These are phyloP conservation scores for Gracilaria gracilis DNA, from an alignment of 23 red algal species.

Conservation along the genomic window DNA sequence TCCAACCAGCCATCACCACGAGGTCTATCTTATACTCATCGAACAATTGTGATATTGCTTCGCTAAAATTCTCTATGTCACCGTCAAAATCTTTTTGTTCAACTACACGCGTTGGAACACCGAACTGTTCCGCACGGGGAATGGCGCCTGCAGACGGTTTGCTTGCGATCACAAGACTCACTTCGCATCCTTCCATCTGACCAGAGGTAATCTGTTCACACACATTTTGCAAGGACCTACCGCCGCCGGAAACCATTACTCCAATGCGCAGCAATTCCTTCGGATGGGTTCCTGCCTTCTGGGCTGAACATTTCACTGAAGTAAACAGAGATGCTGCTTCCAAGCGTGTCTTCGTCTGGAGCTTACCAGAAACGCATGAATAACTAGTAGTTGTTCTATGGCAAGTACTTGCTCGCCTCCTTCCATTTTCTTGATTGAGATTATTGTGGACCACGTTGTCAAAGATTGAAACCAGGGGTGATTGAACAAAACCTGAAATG, in stretches of 20 bases:
- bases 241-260: constrained; percentile 91
- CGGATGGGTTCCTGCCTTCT: not conserved
- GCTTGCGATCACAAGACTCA: constrained; percentile 75
- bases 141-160: constrained; percentile 59
- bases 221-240: constrained; percentile 94
- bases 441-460: not conserved
- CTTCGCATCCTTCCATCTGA: constrained; percentile 26
- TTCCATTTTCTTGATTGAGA: not conserved
- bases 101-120: constrained; percentile 67
- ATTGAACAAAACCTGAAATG: not conserved
- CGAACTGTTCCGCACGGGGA: constrained; percentile 33
- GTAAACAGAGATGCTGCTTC: not conserved
- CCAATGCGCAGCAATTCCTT: constrained; percentile 45
- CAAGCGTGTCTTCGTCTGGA: not conserved
- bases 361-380: not conserved
- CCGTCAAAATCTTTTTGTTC: constrained; percentile 55
- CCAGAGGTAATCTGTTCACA: constrained; percentile 52
- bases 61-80: constrained; percentile 46
- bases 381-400: not conserved
- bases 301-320: not conserved
- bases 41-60: constrained; percentile 53
- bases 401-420: not conserved
- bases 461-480: not conserved
- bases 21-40: constrained; percentile 76
- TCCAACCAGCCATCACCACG: constrained; percentile 94